phyloP scores from a whole-genome alignment of 305 asterid genomes.

The Stenogyne calaminthoides region DNA sequence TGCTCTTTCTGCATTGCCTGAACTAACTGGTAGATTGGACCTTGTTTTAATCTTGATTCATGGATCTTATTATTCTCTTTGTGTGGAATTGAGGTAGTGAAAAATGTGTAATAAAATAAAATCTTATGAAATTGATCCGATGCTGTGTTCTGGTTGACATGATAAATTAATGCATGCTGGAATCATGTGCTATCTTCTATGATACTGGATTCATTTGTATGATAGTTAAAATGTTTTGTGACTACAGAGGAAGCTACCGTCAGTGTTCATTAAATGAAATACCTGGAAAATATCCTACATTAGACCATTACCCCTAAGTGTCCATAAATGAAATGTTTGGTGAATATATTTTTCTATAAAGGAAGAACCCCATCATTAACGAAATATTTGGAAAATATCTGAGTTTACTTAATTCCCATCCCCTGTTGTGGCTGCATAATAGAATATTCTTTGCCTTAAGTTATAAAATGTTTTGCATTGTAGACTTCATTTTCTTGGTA shows the following conservation, averaged over 20 bases:
- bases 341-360: background rate
- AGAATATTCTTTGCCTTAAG: background rate
- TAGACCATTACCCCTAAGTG: background rate
- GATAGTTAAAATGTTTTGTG: background rate
- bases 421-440: background rate
- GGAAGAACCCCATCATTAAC: constrained; percentile 1
- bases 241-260: background rate
- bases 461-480: background rate
- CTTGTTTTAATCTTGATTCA: background rate
- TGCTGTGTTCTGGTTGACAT: constrained; percentile 4
- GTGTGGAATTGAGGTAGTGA: background rate
- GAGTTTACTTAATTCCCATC: constrained; percentile 1
- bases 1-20: constrained; percentile 11
- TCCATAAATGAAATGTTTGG: background rate
- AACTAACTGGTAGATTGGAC: constrained; percentile 3
- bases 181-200: constrained; percentile 1
- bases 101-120: background rate
- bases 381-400: constrained; percentile 2
- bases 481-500: background rate
- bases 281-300: background rate
- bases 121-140: background rate
- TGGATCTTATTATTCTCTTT: background rate
- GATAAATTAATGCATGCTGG: background rate
- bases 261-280: background rate
- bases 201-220: background rate